Conservation (phyloP, 2,329 filamentous ascomycete genomes). For the Trichoderma sp. region DNA sequence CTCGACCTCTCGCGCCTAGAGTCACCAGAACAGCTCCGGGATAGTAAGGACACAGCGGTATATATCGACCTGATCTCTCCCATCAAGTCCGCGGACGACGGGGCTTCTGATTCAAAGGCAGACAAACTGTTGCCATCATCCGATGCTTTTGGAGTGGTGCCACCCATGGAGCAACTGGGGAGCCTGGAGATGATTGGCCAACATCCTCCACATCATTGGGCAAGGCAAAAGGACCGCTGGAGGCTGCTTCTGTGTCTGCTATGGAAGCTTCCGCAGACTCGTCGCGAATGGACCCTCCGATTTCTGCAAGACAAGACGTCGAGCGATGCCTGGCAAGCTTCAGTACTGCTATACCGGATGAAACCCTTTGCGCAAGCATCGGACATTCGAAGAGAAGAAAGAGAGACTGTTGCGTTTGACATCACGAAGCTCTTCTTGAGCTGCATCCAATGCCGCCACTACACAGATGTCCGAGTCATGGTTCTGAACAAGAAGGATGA, state of each 20-base stretch:
- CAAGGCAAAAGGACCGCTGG: constrained; percentile 37
- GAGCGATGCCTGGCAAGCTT: constrained; percentile 32
- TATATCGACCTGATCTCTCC: constrained; percentile 38
- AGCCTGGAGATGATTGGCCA: constrained; percentile 32
- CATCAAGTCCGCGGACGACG: constrained; percentile 27
- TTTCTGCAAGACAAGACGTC: constrained; percentile 30
- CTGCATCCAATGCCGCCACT: constrained; percentile 36
- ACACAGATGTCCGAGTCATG: constrained; percentile 32
- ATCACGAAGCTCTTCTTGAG: constrained; percentile 39
- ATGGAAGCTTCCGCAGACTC: constrained; percentile 37
- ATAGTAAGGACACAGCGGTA: background rate
- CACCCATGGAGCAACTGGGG: constrained; percentile 34
- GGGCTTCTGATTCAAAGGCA: background rate
- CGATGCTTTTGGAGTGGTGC: constrained; percentile 21
- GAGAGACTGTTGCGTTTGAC: constrained; percentile 37
- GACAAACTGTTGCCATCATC: background rate
- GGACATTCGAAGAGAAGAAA: constrained; percentile 21
- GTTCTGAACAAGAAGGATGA: constrained; percentile 31
- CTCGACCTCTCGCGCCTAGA: constrained; percentile 40
- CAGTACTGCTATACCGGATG: background rate
- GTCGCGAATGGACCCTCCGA: constrained; percentile 37
- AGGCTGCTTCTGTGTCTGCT: constrained; percentile 38
- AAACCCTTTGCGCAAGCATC: background rate
- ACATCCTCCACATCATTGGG: constrained; percentile 34
- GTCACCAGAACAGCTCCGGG: constrained; percentile 28